Percentiles rank a stretch among this genome's conserved stretches.
These are phyloP conservation scores for Backusella tarrabulga DNA, from an alignment of 192 early-diverging fungal species.

Conservation along the genomic window DNA sequence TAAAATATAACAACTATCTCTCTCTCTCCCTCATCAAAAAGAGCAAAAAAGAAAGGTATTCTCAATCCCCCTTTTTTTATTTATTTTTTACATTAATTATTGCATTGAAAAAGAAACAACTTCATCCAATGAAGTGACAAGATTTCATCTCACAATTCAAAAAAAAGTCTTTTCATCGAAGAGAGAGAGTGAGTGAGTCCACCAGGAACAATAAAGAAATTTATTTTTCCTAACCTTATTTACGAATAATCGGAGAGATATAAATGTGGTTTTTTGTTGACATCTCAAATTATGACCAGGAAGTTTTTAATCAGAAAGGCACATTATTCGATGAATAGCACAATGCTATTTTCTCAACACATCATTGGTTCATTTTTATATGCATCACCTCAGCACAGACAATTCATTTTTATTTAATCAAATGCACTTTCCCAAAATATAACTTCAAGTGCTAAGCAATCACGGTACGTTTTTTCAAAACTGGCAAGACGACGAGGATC, in stretches of 20 bases:
- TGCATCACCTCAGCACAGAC: too few species aligned
- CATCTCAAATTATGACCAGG: not conserved
- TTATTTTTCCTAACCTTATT: not conserved
- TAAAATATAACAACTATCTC: not conserved
- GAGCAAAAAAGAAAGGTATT: not conserved
- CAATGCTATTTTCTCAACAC: too few species aligned
- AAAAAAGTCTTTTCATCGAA: not conserved
- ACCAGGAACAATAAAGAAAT: not conserved
- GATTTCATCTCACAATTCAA: not conserved
- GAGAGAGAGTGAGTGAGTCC: not conserved
- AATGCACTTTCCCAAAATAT: slow-evolving; percentile 22
- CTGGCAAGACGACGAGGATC: not conserved
- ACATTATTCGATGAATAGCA: too few species aligned
- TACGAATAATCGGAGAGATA: not conserved
- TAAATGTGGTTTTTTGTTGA: not conserved
- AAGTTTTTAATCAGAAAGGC: too few species aligned
- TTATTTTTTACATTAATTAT: not conserved
- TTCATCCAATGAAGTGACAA: not conserved
- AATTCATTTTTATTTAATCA: not conserved
- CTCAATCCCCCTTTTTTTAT: not conserved
- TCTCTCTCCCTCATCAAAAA: not conserved
- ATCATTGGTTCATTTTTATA: too few species aligned
- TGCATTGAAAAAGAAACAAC: slow-evolving; percentile 1
- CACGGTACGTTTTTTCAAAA: slow-evolving; percentile 16
- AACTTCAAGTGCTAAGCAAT: slow-evolving; percentile 18